A percentile compares a stretch with the other conserved stretches of the same genome.
Evolutionary conservation across 2,329 filamentous ascomycete species (phyloP).

Genomic region (Hypoxylon sp.): DNA sequence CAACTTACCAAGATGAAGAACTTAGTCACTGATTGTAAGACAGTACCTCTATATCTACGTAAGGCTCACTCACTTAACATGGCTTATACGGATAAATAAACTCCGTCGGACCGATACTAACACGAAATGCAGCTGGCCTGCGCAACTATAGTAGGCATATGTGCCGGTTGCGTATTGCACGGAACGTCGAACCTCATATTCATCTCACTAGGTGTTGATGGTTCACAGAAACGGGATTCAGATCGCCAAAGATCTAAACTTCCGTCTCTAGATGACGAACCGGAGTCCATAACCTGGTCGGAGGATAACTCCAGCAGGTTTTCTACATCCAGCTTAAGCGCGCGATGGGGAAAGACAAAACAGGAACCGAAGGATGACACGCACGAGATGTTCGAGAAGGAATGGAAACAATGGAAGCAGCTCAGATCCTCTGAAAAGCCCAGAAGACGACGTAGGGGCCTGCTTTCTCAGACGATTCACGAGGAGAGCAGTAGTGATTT

Average conservation of each 20-base stretch:
- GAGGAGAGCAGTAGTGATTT: slow-evolving; percentile 77
- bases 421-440: slow-evolving; percentile 53
- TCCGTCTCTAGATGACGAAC: slow-evolving; percentile 27
- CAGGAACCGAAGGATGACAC: slow-evolving; percentile 28
- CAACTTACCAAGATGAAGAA: slow-evolving; percentile 16
- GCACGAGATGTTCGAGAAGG: slow-evolving; percentile 47
- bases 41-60: slow-evolving; percentile 55
- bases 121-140: slow-evolving; percentile 49
- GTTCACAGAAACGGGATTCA: slow-evolving; percentile 35
- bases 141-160: slow-evolving; percentile 52
- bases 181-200: slow-evolving; percentile 52
- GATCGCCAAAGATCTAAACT: slow-evolving; percentile 8
- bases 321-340: slow-evolving; percentile 4
- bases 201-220: slow-evolving; percentile 50
- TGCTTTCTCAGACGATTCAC: slow-evolving; percentile 77
- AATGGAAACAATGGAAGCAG: slow-evolving; percentile 51
- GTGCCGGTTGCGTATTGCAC: slow-evolving; percentile 49
- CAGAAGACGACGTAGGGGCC: slow-evolving; percentile 61
- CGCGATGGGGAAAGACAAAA: slow-evolving; percentile 27
- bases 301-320: slow-evolving; percentile 28
- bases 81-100: background rate
- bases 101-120: slow-evolving; percentile 25
- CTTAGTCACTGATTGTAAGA: slow-evolving; percentile 26
- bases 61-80: slow-evolving; percentile 38
- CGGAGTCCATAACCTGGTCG: slow-evolving; percentile 29